Conservation (phyloP, 2,329 filamentous ascomycete species). For the Aspergillus novofumigatus region DNA sequence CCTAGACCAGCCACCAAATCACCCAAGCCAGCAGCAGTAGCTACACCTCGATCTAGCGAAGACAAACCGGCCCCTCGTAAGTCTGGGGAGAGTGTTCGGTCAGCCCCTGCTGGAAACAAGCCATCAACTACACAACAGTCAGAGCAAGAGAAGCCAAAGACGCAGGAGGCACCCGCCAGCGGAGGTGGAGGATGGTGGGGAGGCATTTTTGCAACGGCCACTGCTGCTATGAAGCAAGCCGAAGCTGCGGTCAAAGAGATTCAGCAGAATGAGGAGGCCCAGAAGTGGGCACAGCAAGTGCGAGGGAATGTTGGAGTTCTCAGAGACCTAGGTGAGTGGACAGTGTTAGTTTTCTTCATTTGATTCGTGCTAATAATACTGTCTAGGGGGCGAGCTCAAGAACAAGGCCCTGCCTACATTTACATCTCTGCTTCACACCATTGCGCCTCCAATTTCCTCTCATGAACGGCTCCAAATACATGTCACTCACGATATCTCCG, state of each 20-base stretch:
- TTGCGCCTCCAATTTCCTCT: conserved; percentile 92
- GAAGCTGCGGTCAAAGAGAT: conserved; percentile 93
- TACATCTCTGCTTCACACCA: conserved; percentile 87
- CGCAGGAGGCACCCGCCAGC: conserved; percentile 40
- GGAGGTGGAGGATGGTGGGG: conserved; percentile 83
- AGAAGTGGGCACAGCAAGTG: conserved; percentile 92
- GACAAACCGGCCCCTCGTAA: conserved; percentile 62
- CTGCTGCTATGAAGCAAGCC: conserved; percentile 73
- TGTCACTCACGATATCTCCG: conserved; percentile 90
- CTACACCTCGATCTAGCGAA: conserved; percentile 52
- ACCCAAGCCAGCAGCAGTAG: conserved; percentile 48
- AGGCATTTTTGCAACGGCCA: conserved; percentile 75
- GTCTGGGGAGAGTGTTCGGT: conserved; percentile 71
- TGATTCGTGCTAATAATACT: conserved; percentile 4
- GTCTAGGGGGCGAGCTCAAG: conserved; percentile 75
- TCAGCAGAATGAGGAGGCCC: conserved; percentile 92
- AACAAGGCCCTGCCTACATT: conserved; percentile 89
- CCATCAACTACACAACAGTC: conserved; percentile 49
- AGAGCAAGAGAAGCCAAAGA: conserved; percentile 41
- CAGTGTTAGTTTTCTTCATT: not conserved
- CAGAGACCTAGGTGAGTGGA: conserved; percentile 63
- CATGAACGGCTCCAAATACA: conserved; percentile 97
- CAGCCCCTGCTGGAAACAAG: conserved; percentile 68
- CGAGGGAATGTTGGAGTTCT: conserved; percentile 81
- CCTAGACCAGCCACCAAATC: conserved; percentile 50